phyloP scores from a whole-genome alignment of 2,329 filamentous ascomycete genomes.

The Nemania serpens region DNA sequence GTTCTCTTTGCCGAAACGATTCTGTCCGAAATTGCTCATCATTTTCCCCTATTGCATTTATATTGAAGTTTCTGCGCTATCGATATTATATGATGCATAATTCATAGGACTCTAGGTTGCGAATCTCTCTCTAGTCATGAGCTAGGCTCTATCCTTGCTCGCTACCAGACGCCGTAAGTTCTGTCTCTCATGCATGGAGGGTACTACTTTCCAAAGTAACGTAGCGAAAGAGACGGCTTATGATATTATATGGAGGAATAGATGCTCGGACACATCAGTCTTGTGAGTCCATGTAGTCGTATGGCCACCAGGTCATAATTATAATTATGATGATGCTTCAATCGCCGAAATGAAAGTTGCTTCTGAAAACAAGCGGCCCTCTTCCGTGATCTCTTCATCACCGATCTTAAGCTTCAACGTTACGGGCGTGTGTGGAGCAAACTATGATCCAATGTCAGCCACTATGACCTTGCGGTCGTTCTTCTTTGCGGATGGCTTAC shows the following conservation, averaged over 20 bases:
- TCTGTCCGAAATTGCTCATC: neutral
- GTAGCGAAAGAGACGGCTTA: neutral
- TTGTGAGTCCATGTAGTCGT: slow-evolving; percentile 13
- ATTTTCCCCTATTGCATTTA: neutral
- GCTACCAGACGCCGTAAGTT: slow-evolving; percentile 6
- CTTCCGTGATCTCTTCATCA: slow-evolving; percentile 76
- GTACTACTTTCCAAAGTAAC: neutral
- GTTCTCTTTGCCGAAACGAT: neutral
- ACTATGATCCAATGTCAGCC: slow-evolving; percentile 57
- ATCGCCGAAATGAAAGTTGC: slow-evolving; percentile 88
- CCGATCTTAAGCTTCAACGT: slow-evolving; percentile 84
- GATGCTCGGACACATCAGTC: slow-evolving; percentile 6
- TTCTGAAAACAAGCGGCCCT: slow-evolving; percentile 82
- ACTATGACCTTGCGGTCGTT: neutral
- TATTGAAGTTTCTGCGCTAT: neutral
- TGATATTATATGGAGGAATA: slow-evolving; percentile 3
- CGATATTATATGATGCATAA: slow-evolving; percentile 12
- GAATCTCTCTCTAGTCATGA: slow-evolving; percentile 9
- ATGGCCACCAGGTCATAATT: slow-evolving; percentile 6
- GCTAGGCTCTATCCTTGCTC: slow-evolving; percentile 9
- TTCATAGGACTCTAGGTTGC: neutral
- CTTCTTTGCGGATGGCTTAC: slow-evolving; percentile 48
- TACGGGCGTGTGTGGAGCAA: slow-evolving; percentile 65
- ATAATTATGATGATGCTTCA: slow-evolving; percentile 22
- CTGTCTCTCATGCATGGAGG: neutral